Conservation (phyloP, 2,329 filamentous ascomycete genomes). For the Penicillium sp. region DNA sequence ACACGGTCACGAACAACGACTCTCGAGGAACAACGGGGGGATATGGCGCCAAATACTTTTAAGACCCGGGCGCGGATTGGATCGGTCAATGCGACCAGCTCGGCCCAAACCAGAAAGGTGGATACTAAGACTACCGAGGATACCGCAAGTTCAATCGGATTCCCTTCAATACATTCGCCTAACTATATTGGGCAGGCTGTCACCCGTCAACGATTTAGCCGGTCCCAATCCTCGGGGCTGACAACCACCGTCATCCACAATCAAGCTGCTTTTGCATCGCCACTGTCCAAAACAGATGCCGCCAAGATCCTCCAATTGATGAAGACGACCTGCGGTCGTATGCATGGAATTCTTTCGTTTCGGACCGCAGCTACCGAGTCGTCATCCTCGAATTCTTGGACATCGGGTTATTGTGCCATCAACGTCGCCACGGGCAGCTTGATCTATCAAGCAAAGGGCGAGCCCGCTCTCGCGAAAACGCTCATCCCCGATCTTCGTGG, state of each 20-base stretch:
- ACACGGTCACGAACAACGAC: conserved; percentile 39
- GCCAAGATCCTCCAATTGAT: conserved; percentile 46
- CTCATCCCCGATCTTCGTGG: conserved; percentile 46
- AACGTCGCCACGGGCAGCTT: conserved; percentile 47
- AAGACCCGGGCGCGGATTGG: conserved; percentile 34
- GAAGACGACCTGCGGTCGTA: conserved; percentile 48
- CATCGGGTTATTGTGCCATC: conserved; percentile 47
- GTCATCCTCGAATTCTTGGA: conserved; percentile 43
- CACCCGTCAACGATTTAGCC: conserved; percentile 32
- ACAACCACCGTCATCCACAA: conserved; percentile 22
- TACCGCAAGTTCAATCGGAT: conserved; percentile 41
- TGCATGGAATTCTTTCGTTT: conserved; percentile 50
- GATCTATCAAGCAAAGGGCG: conserved; percentile 47
- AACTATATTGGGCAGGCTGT: conserved; percentile 29
- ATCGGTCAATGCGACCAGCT: conserved; percentile 34
- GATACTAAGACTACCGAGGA: conserved; percentile 39
- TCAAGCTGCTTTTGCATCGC: conserved; percentile 29
- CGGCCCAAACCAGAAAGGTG: conserved; percentile 29
- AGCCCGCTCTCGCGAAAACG: conserved; percentile 43
- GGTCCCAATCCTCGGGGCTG: conserved; percentile 25
- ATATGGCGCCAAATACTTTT: conserved; percentile 30
- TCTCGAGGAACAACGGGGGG: conserved; percentile 38
- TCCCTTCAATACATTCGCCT: conserved; percentile 43
- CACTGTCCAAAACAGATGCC: conserved; percentile 40
- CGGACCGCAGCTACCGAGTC: conserved; percentile 37